Conservation (phyloP, 805 yeast species). For the Yarrowia divulgata region DNA sequence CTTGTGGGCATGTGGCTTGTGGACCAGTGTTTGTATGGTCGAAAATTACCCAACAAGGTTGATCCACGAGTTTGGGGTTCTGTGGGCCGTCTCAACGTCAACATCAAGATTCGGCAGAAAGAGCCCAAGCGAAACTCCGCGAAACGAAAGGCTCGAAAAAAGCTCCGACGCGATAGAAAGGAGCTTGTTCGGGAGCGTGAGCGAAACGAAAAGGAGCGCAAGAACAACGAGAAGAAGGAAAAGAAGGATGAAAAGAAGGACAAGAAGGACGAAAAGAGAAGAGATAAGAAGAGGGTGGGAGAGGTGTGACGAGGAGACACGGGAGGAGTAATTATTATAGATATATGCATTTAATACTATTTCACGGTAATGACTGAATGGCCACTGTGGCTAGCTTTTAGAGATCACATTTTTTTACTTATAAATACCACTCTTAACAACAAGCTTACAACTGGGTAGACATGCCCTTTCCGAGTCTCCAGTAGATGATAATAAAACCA, state of each 20-base stretch:
- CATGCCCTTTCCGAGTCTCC: constrained; percentile 24
- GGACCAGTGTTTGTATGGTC: constrained; percentile 93
- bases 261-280: constrained; percentile 19
- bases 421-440: too few relatives aligned
- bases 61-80: constrained; percentile 81
- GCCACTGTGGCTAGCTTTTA: too few relatives aligned
- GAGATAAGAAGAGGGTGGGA: constrained; percentile 37
- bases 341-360: constrained; percentile 39
- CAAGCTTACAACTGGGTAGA: neutral
- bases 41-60: constrained; percentile 79
- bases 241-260: constrained; percentile 30
- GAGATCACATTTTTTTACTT: too few relatives aligned
- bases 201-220: constrained; percentile 23
- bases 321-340: constrained; percentile 18
- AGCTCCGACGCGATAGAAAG: constrained; percentile 26
- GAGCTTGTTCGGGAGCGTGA: constrained; percentile 13
- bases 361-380: constrained; percentile 19
- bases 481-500: constrained; percentile 16
- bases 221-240: constrained; percentile 34
- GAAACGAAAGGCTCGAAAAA: constrained; percentile 22
- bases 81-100: constrained; percentile 57
- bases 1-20: constrained; percentile 98
- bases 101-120: constrained; percentile 48
- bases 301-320: constrained; percentile 15
- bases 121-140: constrained; percentile 42